Conservation (phyloP, 805 yeast species). For the Cephaloascus fragrans region DNA sequence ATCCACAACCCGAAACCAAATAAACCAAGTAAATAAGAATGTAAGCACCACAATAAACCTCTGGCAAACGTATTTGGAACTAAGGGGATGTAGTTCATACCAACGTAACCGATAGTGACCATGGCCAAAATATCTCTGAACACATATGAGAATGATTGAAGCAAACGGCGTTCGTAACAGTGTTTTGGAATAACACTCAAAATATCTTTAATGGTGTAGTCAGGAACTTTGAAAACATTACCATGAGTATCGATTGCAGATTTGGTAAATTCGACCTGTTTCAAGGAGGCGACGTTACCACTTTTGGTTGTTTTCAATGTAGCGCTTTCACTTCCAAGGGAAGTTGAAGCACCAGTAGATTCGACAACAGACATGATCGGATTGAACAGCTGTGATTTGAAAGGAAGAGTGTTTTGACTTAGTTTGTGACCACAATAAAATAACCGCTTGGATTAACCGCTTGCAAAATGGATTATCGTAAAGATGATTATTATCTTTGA, state of each 20-base stretch:
- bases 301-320: background rate
- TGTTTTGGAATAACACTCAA: slow-evolving; percentile 62
- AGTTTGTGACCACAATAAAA: no score
- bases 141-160: slow-evolving; percentile 52
- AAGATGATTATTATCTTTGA: no score
- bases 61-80: slow-evolving; percentile 35
- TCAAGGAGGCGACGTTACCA: background rate
- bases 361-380: slow-evolving; percentile 4
- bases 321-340: background rate
- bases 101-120: slow-evolving; percentile 40
- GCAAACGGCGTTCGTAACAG: slow-evolving; percentile 58
- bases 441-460: no score
- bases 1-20: slow-evolving; percentile 78
- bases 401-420: no score
- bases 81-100: slow-evolving; percentile 42
- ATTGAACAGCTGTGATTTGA: no score
- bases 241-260: slow-evolving; percentile 48
- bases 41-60: slow-evolving; percentile 47
- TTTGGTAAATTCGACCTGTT: background rate
- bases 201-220: slow-evolving; percentile 66
- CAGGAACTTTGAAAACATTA: slow-evolving; percentile 62
- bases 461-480: no score
- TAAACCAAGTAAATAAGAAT: slow-evolving; percentile 48
- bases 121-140: slow-evolving; percentile 50
- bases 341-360: slow-evolving; percentile 3